These are phyloP conservation scores for Quercus berberidifolia DNA, from an alignment of 306 rosid genomes.

Conservation along the genomic window DNA sequence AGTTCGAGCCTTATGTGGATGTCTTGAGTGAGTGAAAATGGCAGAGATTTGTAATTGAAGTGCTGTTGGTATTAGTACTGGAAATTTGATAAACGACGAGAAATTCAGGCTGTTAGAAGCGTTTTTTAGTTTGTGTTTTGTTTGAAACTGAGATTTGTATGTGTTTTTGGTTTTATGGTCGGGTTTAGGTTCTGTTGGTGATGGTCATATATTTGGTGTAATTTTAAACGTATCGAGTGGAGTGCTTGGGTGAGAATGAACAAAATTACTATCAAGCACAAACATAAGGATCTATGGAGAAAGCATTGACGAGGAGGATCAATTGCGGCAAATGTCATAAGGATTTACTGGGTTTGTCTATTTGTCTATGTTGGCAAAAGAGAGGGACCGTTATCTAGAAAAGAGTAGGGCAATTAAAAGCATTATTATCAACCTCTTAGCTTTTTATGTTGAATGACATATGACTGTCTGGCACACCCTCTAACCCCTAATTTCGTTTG, in stretches of 20 bases:
- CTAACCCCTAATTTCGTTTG: too few relatives aligned
- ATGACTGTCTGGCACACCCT: too few relatives aligned
- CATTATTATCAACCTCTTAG: too few relatives aligned
- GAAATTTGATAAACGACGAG: neutral
- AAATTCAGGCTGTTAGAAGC: slow-evolving; percentile 1
- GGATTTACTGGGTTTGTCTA: too few relatives aligned
- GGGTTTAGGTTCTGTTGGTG: neutral
- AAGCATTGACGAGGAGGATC: neutral
- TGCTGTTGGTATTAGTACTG: neutral
- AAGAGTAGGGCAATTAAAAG: too few relatives aligned
- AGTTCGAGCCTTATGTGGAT: neutral
- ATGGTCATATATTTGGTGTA: neutral
- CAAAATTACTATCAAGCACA: neutral
- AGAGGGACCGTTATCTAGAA: too few relatives aligned
- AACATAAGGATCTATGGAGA: neutral
- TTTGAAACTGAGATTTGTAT: slow-evolving; percentile 1
- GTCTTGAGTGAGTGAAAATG: neutral
- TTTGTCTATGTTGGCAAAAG: too few relatives aligned
- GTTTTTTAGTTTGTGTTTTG: slow-evolving; percentile 12
- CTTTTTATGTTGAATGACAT: too few relatives aligned
- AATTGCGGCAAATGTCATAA: too few relatives aligned
- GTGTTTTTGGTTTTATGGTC: too few relatives aligned
- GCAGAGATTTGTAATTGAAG: neutral
- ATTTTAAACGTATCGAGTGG: neutral
- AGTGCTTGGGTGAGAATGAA: neutral